Conservation (phyloP, 2,329 filamentous ascomycete species). For the Nothophaeocryptopus gaeumannii region DNA sequence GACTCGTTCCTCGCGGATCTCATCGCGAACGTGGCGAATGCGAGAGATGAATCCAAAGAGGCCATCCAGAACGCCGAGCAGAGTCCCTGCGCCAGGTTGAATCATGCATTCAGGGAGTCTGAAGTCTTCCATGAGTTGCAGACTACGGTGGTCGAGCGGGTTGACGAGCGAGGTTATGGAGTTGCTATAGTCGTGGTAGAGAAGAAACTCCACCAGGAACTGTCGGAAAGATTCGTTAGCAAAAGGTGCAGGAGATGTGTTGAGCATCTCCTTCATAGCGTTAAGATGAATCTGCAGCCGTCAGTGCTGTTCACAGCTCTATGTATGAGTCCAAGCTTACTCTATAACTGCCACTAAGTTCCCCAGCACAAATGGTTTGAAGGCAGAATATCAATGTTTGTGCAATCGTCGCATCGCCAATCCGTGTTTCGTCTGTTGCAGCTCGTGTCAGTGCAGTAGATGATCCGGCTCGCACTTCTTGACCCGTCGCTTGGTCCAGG, state of each 20-base stretch:
- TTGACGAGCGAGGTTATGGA: conserved; percentile 55
- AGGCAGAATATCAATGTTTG: conserved; percentile 59
- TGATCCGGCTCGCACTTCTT: too few species aligned
- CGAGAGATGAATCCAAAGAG: conserved; percentile 75
- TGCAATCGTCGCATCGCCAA: conserved; percentile 56
- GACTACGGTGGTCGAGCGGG: conserved; percentile 40
- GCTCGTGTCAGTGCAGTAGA: too few species aligned
- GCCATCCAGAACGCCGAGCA: conserved; percentile 79
- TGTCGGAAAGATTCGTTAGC: conserved; percentile 67
- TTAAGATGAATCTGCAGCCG: conserved; percentile 61
- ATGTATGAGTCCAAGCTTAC: conserved; percentile 3
- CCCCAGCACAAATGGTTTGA: conserved; percentile 60
- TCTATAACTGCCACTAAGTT: conserved; percentile 64
- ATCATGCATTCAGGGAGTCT: conserved; percentile 54
- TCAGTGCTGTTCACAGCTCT: too few species aligned
- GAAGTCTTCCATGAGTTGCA: conserved; percentile 54
- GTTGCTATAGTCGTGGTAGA: conserved; percentile 69
- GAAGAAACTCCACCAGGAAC: conserved; percentile 72
- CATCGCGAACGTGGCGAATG: conserved; percentile 73
- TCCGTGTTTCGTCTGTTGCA: not conserved
- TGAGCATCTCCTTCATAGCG: conserved; percentile 71
- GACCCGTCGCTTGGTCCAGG: conserved; percentile 6
- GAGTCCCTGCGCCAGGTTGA: conserved; percentile 55
- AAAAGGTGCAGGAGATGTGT: conserved; percentile 44
- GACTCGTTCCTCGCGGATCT: conserved; percentile 69